These are phyloP conservation scores for Exophiala aquamarina DNA, from an alignment of 2,329 filamentous ascomycete species.

Conservation along the genomic window DNA sequence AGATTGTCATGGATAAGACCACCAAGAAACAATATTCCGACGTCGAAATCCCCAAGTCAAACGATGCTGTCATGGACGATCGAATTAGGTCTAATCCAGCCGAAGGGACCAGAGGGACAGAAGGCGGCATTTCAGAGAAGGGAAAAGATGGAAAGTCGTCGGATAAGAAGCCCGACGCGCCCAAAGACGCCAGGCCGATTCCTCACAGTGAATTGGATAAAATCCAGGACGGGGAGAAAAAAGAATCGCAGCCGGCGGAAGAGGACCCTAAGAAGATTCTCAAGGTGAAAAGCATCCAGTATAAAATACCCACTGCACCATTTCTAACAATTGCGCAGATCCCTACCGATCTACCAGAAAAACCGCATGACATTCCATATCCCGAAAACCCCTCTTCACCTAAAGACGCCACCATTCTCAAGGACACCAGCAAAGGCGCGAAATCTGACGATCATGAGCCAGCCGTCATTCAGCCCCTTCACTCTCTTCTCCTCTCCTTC, in stretches of 20 bases:
- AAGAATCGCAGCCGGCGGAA: slow-evolving; percentile 35
- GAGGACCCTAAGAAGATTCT: slow-evolving; percentile 46
- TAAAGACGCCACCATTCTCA: slow-evolving; percentile 62
- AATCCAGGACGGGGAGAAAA: slow-evolving; percentile 46
- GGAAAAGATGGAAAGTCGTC: slow-evolving; percentile 71
- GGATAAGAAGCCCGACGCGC: slow-evolving; percentile 75
- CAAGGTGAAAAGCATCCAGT: slow-evolving; percentile 52
- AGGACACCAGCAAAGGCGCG: slow-evolving; percentile 37
- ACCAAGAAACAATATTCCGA: slow-evolving; percentile 35
- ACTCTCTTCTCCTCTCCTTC: slow-evolving; percentile 88
- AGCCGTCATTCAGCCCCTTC: slow-evolving; percentile 69
- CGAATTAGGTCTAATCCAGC: slow-evolving; percentile 73
- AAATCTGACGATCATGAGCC: slow-evolving; percentile 31
- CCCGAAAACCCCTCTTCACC: slow-evolving; percentile 65
- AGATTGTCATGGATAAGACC: slow-evolving; percentile 29
- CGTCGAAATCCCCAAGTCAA: slow-evolving; percentile 51
- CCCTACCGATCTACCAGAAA: slow-evolving; percentile 76
- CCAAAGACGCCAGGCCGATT: slow-evolving; percentile 80
- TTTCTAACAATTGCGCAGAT: slow-evolving; percentile 56
- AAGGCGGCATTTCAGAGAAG: slow-evolving; percentile 86
- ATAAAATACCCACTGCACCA: not conserved
- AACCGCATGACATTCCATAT: slow-evolving; percentile 71
- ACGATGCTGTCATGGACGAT: slow-evolving; percentile 91
- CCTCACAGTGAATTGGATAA: slow-evolving; percentile 79
- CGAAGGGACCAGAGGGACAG: slow-evolving; percentile 82